phyloP scores from a whole-genome alignment of 2,329 filamentous ascomycete species.

The Geoglossum cookeanum region DNA sequence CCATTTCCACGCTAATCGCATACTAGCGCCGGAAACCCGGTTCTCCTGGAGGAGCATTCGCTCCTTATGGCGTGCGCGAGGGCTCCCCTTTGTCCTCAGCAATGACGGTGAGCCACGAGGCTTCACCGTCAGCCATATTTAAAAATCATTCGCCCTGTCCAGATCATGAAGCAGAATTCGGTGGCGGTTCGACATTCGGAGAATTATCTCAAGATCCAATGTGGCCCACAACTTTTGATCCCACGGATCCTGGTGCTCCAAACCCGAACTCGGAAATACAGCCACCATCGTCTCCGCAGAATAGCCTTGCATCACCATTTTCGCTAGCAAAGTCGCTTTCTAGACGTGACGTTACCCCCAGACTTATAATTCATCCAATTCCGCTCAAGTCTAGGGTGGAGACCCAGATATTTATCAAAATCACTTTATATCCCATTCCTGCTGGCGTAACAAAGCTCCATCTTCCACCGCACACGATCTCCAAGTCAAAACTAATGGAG shows the following conservation, averaged over 20 bases:
- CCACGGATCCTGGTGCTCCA: background rate
- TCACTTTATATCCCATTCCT: slow-evolving; percentile 60
- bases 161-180: slow-evolving; percentile 19
- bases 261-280: background rate
- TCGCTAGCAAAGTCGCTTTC: slow-evolving; percentile 11
- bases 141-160: slow-evolving; percentile 25
- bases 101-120: slow-evolving; percentile 31
- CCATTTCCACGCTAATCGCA: background rate
- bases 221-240: background rate
- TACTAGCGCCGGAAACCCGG: slow-evolving; percentile 25
- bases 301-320: slow-evolving; percentile 14
- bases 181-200: background rate
- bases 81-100: slow-evolving; percentile 32
- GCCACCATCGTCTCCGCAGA: slow-evolving; percentile 14
- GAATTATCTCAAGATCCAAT: background rate
- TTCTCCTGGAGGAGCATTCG: background rate
- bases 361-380: slow-evolving; percentile 43
- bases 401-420: slow-evolving; percentile 79
- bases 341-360: slow-evolving; percentile 16
- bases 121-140: slow-evolving; percentile 31
- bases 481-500: slow-evolving; percentile 76
- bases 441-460: slow-evolving; percentile 61
- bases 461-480: slow-evolving; percentile 76
- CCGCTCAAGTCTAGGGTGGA: slow-evolving; percentile 80
- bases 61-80: slow-evolving; percentile 25